Base-by-base conservation (phyloP, 2,329 filamentous ascomycete genomes). In the Neonectria faginata region DNA sequence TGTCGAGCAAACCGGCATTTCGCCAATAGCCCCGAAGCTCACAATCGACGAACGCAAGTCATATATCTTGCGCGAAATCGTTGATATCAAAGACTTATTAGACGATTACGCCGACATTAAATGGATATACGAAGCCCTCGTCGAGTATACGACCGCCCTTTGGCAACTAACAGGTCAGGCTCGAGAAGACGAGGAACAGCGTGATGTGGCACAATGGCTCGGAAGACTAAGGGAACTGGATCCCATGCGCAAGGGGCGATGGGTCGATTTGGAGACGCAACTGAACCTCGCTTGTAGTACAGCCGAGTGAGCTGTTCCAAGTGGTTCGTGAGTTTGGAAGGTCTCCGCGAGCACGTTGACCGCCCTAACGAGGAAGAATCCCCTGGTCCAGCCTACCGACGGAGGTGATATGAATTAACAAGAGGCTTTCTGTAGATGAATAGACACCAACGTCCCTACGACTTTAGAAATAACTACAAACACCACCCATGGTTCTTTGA, bases 81-180 rank as follows among this genome's bases (percentile, higher is more conserved):
- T 89, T n/a, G 89, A 89, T 60, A 89, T 97, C 65, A 87, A 87
- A 70, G 89, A 91, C 54, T 79, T 91, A 14, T 74, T 89, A 3
- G 82, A 87, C 62, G 88, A 86, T 67, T 94, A 86, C 66, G 66
- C 76, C 4, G 80, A 85, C 55, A 76, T 82, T 77, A 97, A 97
- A 79, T 96, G 93, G 88, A 92, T 97, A 48, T 97, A 97, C 75
- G 92, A 97, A 78, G 91, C 91, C 5, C 82, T 98, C 55, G 84
- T 98, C 25, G 88, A 93, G 67, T 94, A 93, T 74, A 89, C 90
- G 1, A 75, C 90, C 31, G 80, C 83, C 33, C 78, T 91, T n/a
- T 84, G 83, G 60, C 77, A 78, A n/a, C 73, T 92, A 65, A 84
- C 85, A 71, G 78, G 80, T 78, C 73, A 80, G 50, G 74, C 77